Conservation (phyloP, 345 rosid species). For the Brassica cretica region DNA sequence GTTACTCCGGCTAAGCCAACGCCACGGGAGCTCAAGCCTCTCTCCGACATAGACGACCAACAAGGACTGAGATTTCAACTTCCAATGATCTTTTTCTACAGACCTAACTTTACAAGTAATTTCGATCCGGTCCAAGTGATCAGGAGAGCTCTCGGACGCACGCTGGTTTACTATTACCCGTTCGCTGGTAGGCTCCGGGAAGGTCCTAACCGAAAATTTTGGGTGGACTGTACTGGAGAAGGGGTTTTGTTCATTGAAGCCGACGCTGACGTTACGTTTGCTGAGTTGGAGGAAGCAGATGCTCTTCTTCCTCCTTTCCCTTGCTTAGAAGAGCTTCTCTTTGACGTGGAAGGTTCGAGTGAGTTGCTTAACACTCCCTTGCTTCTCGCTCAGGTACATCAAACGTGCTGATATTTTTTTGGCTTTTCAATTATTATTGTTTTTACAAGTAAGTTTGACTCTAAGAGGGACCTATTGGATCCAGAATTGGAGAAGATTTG, state of each 20-base stretch:
- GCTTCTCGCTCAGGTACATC: slow-evolving; percentile 49
- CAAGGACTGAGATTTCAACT: slow-evolving; percentile 41
- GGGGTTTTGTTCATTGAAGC: slow-evolving; percentile 56
- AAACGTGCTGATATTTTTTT: too few relatives aligned
- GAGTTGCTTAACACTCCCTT: slow-evolving; percentile 45
- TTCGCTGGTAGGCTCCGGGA: slow-evolving; percentile 60
- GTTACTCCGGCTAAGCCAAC: slow-evolving; percentile 41
- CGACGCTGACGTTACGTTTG: slow-evolving; percentile 49
- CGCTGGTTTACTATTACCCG: slow-evolving; percentile 55
- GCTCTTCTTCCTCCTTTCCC: slow-evolving; percentile 58
- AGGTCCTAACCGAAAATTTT: slow-evolving; percentile 44
- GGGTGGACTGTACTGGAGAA: slow-evolving; percentile 59
- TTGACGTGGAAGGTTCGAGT: slow-evolving; percentile 50
- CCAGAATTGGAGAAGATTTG: too few relatives aligned
- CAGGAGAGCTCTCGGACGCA: slow-evolving; percentile 38
- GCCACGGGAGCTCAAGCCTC: slow-evolving; percentile 36
- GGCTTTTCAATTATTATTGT: too few relatives aligned
- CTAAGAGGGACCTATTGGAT: too few relatives aligned
- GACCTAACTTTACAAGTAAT: slow-evolving; percentile 18
- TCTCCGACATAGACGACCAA: slow-evolving; percentile 49
- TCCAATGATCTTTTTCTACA: slow-evolving; percentile 34
- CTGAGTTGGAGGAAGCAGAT: slow-evolving; percentile 44
- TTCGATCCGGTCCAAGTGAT: slow-evolving; percentile 48
- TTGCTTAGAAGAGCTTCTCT: slow-evolving; percentile 54
- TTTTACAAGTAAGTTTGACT: background rate